Base-by-base conservation (phyloP, 2,329 filamentous ascomycete species). In the Pseudocercospora musae region DNA sequence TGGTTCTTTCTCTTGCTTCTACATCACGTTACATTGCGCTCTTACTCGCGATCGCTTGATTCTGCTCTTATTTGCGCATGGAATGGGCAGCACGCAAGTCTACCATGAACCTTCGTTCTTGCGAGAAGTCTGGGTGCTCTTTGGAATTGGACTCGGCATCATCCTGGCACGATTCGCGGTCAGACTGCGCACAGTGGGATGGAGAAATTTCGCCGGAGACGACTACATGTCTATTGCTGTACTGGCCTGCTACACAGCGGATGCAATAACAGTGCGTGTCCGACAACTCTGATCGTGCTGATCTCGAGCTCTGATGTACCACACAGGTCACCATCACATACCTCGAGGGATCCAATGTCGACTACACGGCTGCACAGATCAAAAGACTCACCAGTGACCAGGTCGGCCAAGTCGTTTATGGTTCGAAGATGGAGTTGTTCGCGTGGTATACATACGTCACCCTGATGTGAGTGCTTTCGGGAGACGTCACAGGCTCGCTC, bases 201-300 rank as follows among this genome's bases (percentile, higher is more conserved):
- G 73, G 27, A 70, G 72, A n/a, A 72, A 76, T 0, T 67, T 79
- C 2, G 71, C 75, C 21, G 75, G 77, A 5, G 78, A 80, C 62
- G 77, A 79, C 57, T 73, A 75, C 10, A 72, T 79, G 29, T 69
- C 74, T 0, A n/a, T 75, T 10, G 57, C 76, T 1, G 75, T 78
- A 10, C 42, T 74, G 0, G 62, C 72, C 15, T 75, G 76, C 46
- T 78, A 76, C 48, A 71, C 72, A 0, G 67, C 75, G 3, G 77
- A 78, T 60, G 75, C 74, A 1, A 71, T 71, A 5, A 75, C 73
- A 1, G 76, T 78, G 0, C 69, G 57, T 46, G 20, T 31, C 13
- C 15, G 23, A 48, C 20, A 13, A 21, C 7, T 48, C 44, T 48
- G 25, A 15, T 23, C 23, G 11, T 27, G 8, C n/a, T 18, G 7